Evolutionary conservation across 208 protist genomes (phyloP).

Genomic region (Trypanosoma avium): DNA sequence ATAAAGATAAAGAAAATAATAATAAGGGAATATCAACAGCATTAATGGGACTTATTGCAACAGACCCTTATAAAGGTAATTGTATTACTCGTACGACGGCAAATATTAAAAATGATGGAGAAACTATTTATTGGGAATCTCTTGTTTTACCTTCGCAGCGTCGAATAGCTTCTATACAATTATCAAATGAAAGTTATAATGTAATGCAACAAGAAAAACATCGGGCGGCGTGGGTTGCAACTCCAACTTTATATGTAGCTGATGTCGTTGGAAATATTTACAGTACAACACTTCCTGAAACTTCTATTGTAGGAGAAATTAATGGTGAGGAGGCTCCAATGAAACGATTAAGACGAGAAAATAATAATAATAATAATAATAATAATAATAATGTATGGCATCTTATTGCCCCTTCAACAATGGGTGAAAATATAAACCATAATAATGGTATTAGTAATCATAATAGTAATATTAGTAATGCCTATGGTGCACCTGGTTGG

Average conservation of each 20-base stretch:
- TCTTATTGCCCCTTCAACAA: conserved; percentile 24
- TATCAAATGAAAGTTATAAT: conserved; percentile 1
- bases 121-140: conserved; percentile 13
- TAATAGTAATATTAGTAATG: not conserved
- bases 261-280: conserved; percentile 31
- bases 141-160: conserved; percentile 6
- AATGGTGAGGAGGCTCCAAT: not conserved
- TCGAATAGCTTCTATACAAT: conserved; percentile 22
- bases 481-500: conserved; percentile 48
- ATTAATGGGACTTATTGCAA: conserved; percentile 16
- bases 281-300: conserved; percentile 5
- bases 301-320: not conserved
- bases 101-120: not conserved
- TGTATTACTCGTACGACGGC: conserved; percentile 19
- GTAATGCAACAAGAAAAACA: conserved; percentile 2
- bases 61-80: conserved; percentile 2
- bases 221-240: conserved; percentile 1
- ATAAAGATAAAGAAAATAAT: conserved; percentile 15
- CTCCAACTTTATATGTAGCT: conserved; percentile 14
- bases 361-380: not conserved
- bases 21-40: conserved; percentile 4
- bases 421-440: not conserved
- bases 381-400: conserved; percentile 27
- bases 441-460: no score
- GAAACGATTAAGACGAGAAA: conserved; percentile 19